These are phyloP conservation scores for Strobilomyces echinocephalus DNA, from an alignment of 768 basidiomycete genomes.

Conservation along the genomic window DNA sequence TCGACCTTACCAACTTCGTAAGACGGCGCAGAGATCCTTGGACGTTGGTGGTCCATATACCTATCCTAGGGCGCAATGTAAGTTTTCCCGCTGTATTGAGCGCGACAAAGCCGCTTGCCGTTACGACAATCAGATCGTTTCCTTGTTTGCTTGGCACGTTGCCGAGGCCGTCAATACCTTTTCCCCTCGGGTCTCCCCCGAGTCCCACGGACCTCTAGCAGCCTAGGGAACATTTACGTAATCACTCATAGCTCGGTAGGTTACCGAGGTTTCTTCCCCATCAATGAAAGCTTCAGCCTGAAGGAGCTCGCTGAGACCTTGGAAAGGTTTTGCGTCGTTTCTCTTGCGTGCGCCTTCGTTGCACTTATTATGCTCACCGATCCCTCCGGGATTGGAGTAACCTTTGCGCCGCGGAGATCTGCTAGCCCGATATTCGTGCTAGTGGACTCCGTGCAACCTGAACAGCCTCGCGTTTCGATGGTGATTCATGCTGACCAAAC, in stretches of 20 bases:
- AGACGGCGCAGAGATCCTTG: neutral
- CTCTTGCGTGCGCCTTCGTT: neutral
- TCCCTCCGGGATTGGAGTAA: no score
- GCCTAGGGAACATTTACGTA: neutral
- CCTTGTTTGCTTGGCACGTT: neutral
- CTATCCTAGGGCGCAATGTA: neutral
- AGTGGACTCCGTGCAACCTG: no score
- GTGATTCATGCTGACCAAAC: no score
- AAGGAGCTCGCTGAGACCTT: neutral
- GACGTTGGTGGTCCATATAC: neutral
- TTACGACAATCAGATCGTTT: neutral
- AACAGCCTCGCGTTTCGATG: no score
- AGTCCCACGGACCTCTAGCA: neutral
- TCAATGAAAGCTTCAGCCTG: no score
- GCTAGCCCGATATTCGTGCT: no score
- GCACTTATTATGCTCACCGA: neutral
- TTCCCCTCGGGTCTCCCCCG: neutral
- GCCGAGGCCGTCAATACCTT: neutral
- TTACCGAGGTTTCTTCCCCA: neutral
- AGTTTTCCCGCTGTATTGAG: neutral
- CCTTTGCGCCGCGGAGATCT: neutral
- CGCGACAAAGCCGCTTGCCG: neutral
- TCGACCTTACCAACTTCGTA: no score
- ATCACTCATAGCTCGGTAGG: neutral
- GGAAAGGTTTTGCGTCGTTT: neutral